phyloP scores from a whole-genome alignment of 345 rosid species.

The Odontarrhena argentea region DNA sequence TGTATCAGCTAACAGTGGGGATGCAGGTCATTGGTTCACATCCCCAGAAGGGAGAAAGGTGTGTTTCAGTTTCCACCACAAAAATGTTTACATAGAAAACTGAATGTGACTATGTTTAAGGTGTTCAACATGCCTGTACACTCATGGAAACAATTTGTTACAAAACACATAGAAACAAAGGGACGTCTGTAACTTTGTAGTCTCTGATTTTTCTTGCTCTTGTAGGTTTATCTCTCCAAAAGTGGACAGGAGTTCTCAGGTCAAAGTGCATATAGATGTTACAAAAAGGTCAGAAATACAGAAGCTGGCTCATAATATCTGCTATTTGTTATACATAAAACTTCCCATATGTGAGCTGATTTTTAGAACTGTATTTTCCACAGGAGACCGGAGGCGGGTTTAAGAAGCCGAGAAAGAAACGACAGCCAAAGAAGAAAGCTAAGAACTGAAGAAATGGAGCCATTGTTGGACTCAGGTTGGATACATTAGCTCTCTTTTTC shows the following conservation, averaged over 20 bases:
- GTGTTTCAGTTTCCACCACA: conserved; percentile 23
- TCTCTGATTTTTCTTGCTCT: conserved; percentile 7
- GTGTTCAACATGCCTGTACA: background rate
- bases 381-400: conserved; percentile 56
- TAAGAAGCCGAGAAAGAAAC: conserved; percentile 52
- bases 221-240: conserved; percentile 72
- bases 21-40: conserved; percentile 70
- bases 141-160: conserved; percentile 2
- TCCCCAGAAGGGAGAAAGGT: conserved; percentile 84
- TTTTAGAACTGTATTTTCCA: conserved; percentile 23
- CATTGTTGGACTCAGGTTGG: conserved; percentile 23
- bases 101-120: conserved; percentile 5
- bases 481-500: conserved; percentile 9
- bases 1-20: conserved; percentile 52
- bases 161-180: conserved; percentile 7
- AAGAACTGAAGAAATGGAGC: conserved; percentile 24
- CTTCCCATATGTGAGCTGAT: background rate
- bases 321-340: background rate
- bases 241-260: conserved; percentile 84
- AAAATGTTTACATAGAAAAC: conserved; percentile 2
- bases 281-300: conserved; percentile 62
- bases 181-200: conserved; percentile 2
- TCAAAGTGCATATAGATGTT: conserved; percentile 70
- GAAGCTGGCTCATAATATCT: conserved; percentile 12
- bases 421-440: conserved; percentile 45